These are phyloP conservation scores for Cardamine occulta DNA, from an alignment of 345 rosid species.

Conservation along the genomic window DNA sequence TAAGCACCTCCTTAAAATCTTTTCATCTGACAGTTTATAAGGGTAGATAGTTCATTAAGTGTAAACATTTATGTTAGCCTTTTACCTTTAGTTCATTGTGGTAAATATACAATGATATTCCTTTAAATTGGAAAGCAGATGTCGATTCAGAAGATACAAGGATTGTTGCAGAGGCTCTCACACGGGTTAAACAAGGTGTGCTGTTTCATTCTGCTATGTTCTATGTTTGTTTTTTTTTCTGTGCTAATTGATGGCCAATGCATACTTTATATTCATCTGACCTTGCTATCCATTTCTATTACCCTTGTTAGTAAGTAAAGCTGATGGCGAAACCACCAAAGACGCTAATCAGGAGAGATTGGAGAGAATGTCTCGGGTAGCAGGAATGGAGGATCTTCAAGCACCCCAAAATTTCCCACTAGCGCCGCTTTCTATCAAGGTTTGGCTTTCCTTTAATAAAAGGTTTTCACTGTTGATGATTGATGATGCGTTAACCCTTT, in stretches of 20 bases:
- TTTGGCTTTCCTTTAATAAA: constrained; percentile 34
- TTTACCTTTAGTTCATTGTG: background rate
- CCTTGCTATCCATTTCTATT: constrained; percentile 16
- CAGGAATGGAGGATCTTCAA: constrained; percentile 88
- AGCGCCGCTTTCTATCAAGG: constrained; percentile 85
- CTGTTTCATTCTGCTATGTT: constrained; percentile 31
- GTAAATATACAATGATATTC: constrained; percentile 26
- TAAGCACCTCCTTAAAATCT: background rate
- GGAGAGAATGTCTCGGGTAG: constrained; percentile 57
- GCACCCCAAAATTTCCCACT: constrained; percentile 60
- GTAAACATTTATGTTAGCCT: constrained; percentile 19
- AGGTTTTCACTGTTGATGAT: constrained; percentile 32
- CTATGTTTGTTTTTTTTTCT: constrained; percentile 10
- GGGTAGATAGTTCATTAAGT: constrained; percentile 1
- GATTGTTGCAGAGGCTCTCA: constrained; percentile 89
- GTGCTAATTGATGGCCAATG: constrained; percentile 3
- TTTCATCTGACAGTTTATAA: background rate
- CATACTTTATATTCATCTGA: constrained; percentile 23
- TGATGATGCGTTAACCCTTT: constrained; percentile 9
- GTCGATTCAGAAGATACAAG: constrained; percentile 75
- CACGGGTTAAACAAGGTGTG: constrained; percentile 71
- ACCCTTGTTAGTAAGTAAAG: constrained; percentile 42
- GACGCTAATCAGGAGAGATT: constrained; percentile 52
- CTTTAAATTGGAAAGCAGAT: constrained; percentile 51
- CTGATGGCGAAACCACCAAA: constrained; percentile 54